Evolutionary conservation across 495 filamentous ascomycete genomes (phyloP), one percentile per base, ranked within the genome.

Genomic region (Hypoxylon subgilvum): DNA sequence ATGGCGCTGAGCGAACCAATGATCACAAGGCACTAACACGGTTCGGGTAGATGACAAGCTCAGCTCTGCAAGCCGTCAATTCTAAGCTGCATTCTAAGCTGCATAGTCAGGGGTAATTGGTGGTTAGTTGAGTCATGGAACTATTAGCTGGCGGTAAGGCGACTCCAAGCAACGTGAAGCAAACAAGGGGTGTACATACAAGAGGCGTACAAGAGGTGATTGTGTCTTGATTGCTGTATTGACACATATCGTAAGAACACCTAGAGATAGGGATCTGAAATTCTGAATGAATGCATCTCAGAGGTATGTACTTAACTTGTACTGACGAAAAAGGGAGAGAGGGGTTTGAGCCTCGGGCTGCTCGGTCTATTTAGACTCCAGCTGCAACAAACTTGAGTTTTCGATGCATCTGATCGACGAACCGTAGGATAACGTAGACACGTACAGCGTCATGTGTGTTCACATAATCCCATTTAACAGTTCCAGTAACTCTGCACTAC

Each of bases 391-490:
- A 18, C 13, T 38, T 36, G 31, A 27, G 31, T 54, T 54, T 27
- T 19, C 23, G 31, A 25, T 54, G 51, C 51, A 54, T 34, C 25
- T 46, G 40, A 38, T 54, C n/a, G 22, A 38, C 41, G 31, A 22
- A 38, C 22, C 13, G 13, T 19, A 12, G n/a, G n/a, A n/a, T n/a
- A n/a, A n/a, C n/a, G n/a, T n/a, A n/a, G n/a, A n/a, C n/a, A n/a
- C n/a, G n/a, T n/a, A n/a, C n/a, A n/a, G n/a, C n/a, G n/a, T n/a
- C n/a, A n/a, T n/a, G n/a, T n/a, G n/a, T n/a, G n/a, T 13, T 9
- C 4, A 27, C 4, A 8, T 3, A 8, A 27, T 27, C 23, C 23
- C 4, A 27, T 27, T n/a, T n/a, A n/a, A n/a, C 23, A 54, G 40
- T 17, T 54, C 30, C 14, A 48, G 45, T 42, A 18, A 32, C 53